Conservation (phyloP, 2,329 filamentous ascomycete genomes). For the Monilinia laxa region DNA sequence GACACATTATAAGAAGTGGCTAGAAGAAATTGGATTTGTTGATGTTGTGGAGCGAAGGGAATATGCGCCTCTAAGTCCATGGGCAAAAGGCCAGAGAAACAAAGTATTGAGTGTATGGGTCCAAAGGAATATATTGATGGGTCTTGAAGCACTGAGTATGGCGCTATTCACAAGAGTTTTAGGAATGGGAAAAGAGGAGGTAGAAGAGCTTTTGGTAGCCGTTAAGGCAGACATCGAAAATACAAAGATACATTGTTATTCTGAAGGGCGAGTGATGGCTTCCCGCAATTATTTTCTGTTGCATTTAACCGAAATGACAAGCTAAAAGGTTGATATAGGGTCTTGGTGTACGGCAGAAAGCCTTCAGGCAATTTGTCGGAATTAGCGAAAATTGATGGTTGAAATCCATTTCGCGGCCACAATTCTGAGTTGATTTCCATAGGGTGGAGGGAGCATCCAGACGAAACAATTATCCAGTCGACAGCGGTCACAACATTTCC, state of each 20-base stretch:
- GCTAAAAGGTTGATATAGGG: neutral
- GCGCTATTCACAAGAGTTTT: conserved; percentile 33
- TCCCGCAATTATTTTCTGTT: neutral
- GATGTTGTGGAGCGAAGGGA: conserved; percentile 36
- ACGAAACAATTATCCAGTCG: neutral
- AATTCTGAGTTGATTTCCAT: neutral
- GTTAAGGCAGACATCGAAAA: conserved; percentile 28
- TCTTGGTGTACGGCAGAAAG: conserved; percentile 15
- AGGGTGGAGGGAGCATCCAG: neutral
- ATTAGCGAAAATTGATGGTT: neutral
- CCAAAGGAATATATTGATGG: conserved; percentile 31
- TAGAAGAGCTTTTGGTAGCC: conserved; percentile 33
- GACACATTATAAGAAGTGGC: conserved; percentile 34
- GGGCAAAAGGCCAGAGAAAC: conserved; percentile 36
- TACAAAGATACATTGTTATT: conserved; percentile 25
- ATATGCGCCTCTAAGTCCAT: conserved; percentile 34
- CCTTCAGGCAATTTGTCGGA: neutral
- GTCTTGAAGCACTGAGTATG: conserved; percentile 28
- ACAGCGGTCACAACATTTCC: neutral
- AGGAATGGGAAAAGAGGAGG: conserved; percentile 34
- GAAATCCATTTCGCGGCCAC: neutral
- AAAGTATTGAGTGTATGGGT: conserved; percentile 33
- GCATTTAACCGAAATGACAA: neutral
- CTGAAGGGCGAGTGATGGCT: neutral
- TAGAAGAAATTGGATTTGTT: conserved; percentile 35